Evolutionary conservation across 78 protist genomes (phyloP).

Genomic region (Isochrysis galbana): DNA sequence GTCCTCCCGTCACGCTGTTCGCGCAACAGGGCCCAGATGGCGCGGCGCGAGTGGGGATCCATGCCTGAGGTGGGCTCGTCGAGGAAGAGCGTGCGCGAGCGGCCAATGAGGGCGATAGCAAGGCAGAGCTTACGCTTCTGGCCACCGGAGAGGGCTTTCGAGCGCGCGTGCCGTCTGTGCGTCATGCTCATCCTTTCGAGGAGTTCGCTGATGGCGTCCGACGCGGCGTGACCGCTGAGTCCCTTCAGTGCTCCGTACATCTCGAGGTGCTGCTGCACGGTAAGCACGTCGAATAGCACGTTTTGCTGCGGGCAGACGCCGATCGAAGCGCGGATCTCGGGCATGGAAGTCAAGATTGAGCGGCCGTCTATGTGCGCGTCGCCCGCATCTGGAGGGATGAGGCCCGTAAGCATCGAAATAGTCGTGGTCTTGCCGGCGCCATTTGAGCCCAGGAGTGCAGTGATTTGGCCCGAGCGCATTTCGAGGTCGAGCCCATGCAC

Average conservation of each 20-base stretch:
- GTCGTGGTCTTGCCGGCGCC: slow-evolving; percentile 88
- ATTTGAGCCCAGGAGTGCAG: slow-evolving; percentile 84
- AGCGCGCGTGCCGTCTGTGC: not conserved
- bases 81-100: slow-evolving; percentile 46
- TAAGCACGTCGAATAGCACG: slow-evolving; percentile 73
- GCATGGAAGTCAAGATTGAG: slow-evolving; percentile 34
- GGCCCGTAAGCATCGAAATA: slow-evolving; percentile 78
- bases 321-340: slow-evolving; percentile 38
- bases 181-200: not conserved
- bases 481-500: not conserved
- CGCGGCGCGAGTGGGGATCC: slow-evolving; percentile 60
- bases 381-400: slow-evolving; percentile 74
- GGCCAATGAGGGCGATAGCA: slow-evolving; percentile 73
- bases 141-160: slow-evolving; percentile 73
- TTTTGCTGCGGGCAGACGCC: slow-evolving; percentile 86
- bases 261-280: slow-evolving; percentile 71
- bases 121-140: slow-evolving; percentile 77
- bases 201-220: not conserved
- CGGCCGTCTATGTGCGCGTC: not conserved
- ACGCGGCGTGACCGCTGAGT: not conserved
- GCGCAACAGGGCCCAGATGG: slow-evolving; percentile 41
- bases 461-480: too few species aligned
- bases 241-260: slow-evolving; percentile 78
- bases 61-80: slow-evolving; percentile 66
- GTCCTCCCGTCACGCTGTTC: slow-evolving; percentile 2